Evolutionary conservation across 192 early-diverging fungal genomes (phyloP), one percentile per base, ranked within the genome.

Genomic region (Jimgerdemannia flammicorona): DNA sequence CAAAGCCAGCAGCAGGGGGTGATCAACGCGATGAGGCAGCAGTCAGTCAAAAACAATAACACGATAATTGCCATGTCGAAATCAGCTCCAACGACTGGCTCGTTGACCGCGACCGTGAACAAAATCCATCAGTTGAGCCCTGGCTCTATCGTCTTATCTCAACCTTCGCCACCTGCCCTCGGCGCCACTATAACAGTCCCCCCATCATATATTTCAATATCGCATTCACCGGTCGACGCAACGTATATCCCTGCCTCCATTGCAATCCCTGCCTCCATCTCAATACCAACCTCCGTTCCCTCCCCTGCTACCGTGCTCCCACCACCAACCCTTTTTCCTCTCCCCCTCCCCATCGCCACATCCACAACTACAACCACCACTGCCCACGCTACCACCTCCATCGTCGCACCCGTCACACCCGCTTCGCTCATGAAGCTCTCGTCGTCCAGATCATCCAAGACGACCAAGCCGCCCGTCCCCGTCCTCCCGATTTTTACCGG

Each of bases 401-500:
- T 39, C 68, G 70, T 87, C 17, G 81, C 82, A 43, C 90, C 90
- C 7, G 85, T 88, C 6, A 91, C 90, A 0, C 90, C 90, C 3
- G 83, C 82, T 9, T 84, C 86, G 8, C 72, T 91, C 20, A 90
- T 91, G 89, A 85, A 87, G 20, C 49, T 91, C n/a, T 77, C 76
- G 8, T 70, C 72, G 18, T 19, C 70, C 29, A 78, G 79, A 2
- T 74, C 84, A 6, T 66, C 73, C 0, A 69, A 75, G 2, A 71
- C 73, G 7, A 79, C 77, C 1, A 64, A 41, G 9, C 43, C 19
- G 0, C 72, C 39, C 42, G 49, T 59, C 49, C 49, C 49, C 14
- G 49, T 59, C 49, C 49, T 59, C 49, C 49, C 49, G 6, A 2
- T 18, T 39, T 4, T 72, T 43, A 0, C 64, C 44, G 43, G 42